phyloP scores from a whole-genome alignment of 441 rosid genomes.

The Lepidium campestre region DNA sequence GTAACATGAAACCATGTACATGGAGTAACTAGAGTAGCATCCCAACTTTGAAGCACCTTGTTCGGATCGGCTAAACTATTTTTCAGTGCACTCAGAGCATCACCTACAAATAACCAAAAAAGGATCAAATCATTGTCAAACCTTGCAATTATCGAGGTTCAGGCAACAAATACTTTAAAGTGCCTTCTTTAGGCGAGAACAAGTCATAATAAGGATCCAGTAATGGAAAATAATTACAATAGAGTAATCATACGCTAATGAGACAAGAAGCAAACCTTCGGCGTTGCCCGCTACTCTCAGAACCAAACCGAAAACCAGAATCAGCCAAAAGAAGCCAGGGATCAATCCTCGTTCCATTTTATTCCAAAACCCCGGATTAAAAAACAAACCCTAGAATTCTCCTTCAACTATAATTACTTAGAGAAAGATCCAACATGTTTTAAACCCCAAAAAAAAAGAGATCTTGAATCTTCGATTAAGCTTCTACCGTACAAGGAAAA shows the following conservation, averaged over 20 bases:
- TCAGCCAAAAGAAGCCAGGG: constrained; percentile 28
- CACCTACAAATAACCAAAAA: constrained; percentile 31
- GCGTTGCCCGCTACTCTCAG: constrained; percentile 43
- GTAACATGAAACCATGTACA: constrained; percentile 78
- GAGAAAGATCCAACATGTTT: constrained; percentile 17
- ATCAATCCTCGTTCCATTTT: constrained; percentile 23
- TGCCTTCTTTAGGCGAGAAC: background rate
- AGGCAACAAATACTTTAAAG: background rate
- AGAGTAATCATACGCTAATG: background rate
- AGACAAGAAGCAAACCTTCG: constrained; percentile 37
- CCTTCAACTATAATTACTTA: background rate
- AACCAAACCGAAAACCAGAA: constrained; percentile 37
- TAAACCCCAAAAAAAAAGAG: background rate
- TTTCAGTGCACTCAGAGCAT: constrained; percentile 55
- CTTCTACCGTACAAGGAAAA: background rate
- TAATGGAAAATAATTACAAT: background rate
- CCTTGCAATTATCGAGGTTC: background rate
- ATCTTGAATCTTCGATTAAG: constrained; percentile 13
- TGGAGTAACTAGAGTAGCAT: constrained; percentile 63
- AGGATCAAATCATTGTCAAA: background rate
- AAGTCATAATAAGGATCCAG: background rate
- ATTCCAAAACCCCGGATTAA: background rate
- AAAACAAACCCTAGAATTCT: constrained; percentile 21
- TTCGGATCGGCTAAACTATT: constrained; percentile 56
- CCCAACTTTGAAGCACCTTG: constrained; percentile 76